Evolutionary conservation across 2,329 filamentous ascomycete genomes (phyloP), one percentile per base, ranked within the genome.

Genomic region (Pseudogymnoascus sp.): DNA sequence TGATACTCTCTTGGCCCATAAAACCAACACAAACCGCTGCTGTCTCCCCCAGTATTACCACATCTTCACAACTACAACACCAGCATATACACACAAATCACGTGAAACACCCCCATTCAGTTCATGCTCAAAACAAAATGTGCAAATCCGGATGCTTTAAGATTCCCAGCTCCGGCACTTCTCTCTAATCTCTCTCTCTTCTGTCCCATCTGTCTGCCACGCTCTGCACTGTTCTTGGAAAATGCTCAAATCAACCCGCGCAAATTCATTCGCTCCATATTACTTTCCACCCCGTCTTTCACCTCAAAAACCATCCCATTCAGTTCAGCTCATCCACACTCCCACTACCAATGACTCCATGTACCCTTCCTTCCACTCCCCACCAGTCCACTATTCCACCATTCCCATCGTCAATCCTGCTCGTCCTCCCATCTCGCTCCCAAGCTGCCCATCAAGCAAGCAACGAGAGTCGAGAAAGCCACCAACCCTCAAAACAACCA

Each of bases 131-230:
- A 41, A 45, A 31, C 5, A 54, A 57, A 57, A 57, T 57, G 51
- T 57, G 51, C 28, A 57, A 57, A 57, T 34, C 28, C 51, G 51
- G 25, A 57, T 57, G 51, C 51, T 57, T 57, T 57, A 57, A 57
- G n/a, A 34, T 57, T 57, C 51, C 51, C 21, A 57, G 51, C 28
- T 57, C 51, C 51, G 51, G 51, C 16, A 57, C 25, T 34, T 25
- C 31, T 57, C 51, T 57, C 51, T 57, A 57, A 57, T 34, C n/a
- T 57, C 25, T 57, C n/a, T 57, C 14, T 25, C 4, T 25, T n/a
- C n/a, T 19, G 8, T 43, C 16, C 28, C 23, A 28, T 28, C 23
- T n/a, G 45, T 6, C 14, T 16, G 45, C 14, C 23, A 54, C 45
- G 45, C 14, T 16, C 21, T 51, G 31, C 31, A 36, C 36, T 45